Base-by-base conservation (phyloP, 2,329 filamentous ascomycete genomes). In the Pseudogymnoascus sp. region DNA sequence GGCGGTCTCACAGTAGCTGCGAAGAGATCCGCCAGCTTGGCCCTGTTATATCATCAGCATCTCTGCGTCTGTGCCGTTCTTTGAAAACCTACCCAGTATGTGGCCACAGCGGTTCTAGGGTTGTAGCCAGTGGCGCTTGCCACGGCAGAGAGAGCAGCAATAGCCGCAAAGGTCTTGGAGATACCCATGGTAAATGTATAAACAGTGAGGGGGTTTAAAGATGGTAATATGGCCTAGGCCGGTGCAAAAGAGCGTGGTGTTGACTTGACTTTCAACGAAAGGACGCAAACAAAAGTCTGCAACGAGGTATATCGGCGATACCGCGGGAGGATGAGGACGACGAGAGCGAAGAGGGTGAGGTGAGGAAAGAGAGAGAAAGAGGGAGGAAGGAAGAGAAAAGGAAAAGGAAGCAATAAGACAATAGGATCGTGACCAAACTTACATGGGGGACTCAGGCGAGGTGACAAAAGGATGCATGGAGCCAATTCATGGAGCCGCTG, bases 71-170 rank as follows among this genome's bases (percentile, higher is more conserved):
- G 48, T 58, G 55, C 29, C 29, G 5, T 58, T 35, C 15, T 18
- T 21, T 58, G 7, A 12, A 21, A 5, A 36, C 69, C 62, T 71
- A 78, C 76, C 67, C 74, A 79, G 64, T 78, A 79, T 3, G 78
- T 71, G 6, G 71, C 76, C 35, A 78, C 70, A 64, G 78, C 78
- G 40, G 70, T 70, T 60, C 74, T 74, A 0, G 72, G 72, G 4
- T 60, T 65, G 31, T 70, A 65, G 61, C 71, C 67, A 25, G 63
- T 42, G 61, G 72, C 64, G 55, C 36, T 36, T 12, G 64, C 42
- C 37, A 65, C 60, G 48, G 67, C 65, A 60, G 65, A 66, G 60
- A 71, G 65, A 31, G 67, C 65, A 60, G 68, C 67, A 58, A 66
- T 64, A 13, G 70, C 69, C 15, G 67, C 66, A 36, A 70, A 33